Percentiles rank a stretch among this genome's conserved stretches.
These are phyloP conservation scores for Dalbergia cultrata DNA, from an alignment of 306 rosid genomes.

Conservation along the genomic window DNA sequence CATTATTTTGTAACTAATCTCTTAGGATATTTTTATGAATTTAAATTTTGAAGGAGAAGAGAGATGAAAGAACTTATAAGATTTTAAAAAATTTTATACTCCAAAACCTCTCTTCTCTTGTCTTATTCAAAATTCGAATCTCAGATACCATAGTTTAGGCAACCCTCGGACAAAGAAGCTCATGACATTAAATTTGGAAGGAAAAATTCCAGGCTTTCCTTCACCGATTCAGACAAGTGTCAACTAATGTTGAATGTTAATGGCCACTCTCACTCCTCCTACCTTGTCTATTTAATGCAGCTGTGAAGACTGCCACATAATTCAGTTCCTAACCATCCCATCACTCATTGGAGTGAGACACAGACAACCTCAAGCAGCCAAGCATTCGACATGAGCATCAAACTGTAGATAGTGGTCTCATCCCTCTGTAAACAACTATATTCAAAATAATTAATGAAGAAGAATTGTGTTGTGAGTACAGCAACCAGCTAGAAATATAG, in stretches of 20 bases:
- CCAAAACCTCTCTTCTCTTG: too few relatives aligned
- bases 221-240: background rate
- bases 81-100: too few relatives aligned
- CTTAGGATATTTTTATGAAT: too few relatives aligned
- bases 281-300: slow-evolving; percentile 47
- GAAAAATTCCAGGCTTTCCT: slow-evolving; percentile 15
- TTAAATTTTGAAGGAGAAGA: too few relatives aligned
- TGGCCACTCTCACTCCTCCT: slow-evolving; percentile 14
- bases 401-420: slow-evolving; percentile 1
- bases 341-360: slow-evolving; percentile 40
- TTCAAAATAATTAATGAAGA: slow-evolving; percentile 30
- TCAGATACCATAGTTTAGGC: background rate
- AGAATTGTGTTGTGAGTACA: slow-evolving; percentile 27
- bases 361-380: background rate
- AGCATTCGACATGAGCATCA: slow-evolving; percentile 27
- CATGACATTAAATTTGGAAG: background rate
- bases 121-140: too few relatives aligned
- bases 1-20: too few relatives aligned
- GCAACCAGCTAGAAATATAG: slow-evolving; percentile 41
- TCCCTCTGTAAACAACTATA: slow-evolving; percentile 1
- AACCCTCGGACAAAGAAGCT: too few relatives aligned
- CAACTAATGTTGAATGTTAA: background rate
- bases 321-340: slow-evolving; percentile 42
- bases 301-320: slow-evolving; percentile 7
- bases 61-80: too few relatives aligned